These are phyloP conservation scores for Aspergillus sp. DNA, from an alignment of 2,329 filamentous ascomycete genomes.

Conservation along the genomic window DNA sequence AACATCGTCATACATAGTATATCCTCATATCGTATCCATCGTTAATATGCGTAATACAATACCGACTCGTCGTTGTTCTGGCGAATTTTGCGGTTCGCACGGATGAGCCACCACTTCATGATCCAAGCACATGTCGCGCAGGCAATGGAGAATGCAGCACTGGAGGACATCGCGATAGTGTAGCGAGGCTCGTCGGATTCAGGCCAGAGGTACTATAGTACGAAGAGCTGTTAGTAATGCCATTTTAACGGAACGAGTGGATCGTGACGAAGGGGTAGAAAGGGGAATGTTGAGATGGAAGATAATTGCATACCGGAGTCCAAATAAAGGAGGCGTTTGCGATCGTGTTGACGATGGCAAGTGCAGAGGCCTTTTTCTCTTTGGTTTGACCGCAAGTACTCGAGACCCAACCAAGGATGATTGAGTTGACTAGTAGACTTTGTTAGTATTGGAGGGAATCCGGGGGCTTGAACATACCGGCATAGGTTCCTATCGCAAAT, in stretches of 20 bases:
- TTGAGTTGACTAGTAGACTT: slow-evolving; percentile 38
- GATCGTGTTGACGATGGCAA: slow-evolving; percentile 49
- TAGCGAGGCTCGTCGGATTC: slow-evolving; percentile 27
- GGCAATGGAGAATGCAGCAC: slow-evolving; percentile 22
- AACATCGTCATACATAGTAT: background rate
- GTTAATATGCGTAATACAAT: slow-evolving; percentile 25
- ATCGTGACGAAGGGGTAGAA: background rate
- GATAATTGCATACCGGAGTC: slow-evolving; percentile 23
- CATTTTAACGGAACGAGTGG: background rate
- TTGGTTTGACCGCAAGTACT: slow-evolving; percentile 48
- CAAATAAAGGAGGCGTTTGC: slow-evolving; percentile 48
- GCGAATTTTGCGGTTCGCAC: slow-evolving; percentile 25
- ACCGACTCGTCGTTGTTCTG: slow-evolving; percentile 23
- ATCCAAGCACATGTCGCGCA: slow-evolving; percentile 22
- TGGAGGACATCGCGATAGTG: slow-evolving; percentile 25
- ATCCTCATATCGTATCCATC: background rate
- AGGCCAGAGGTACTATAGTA: slow-evolving; percentile 39
- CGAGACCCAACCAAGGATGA: slow-evolving; percentile 50
- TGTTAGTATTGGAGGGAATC: background rate
- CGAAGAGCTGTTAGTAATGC: no score
- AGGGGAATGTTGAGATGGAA: background rate
- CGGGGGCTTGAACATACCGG: slow-evolving; percentile 9
- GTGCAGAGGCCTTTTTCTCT: slow-evolving; percentile 49
- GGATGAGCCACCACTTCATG: slow-evolving; percentile 24
- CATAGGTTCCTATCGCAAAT: slow-evolving; percentile 37